Conservation (phyloP, 1,284 basidiomycete genomes). For the Wolfiporia cocos region DNA sequence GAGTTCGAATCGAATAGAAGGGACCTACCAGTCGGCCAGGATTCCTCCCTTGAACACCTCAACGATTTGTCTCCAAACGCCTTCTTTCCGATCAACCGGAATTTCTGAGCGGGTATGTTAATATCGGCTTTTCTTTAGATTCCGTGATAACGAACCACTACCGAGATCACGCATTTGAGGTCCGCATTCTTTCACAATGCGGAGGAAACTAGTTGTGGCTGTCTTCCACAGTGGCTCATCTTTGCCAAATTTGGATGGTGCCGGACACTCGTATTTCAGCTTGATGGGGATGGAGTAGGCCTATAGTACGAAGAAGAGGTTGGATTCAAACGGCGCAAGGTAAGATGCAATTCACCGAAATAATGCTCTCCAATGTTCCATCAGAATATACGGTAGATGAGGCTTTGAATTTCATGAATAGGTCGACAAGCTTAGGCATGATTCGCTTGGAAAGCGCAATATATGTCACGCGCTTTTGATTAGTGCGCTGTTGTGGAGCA, state of each 20-base stretch:
- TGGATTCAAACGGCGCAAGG: neutral
- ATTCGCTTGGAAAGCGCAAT: constrained; percentile 81
- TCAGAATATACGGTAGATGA: constrained; percentile 65
- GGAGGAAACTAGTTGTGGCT: constrained; percentile 68
- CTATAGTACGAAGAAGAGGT: constrained; percentile 31
- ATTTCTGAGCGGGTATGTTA: constrained; percentile 36
- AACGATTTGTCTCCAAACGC: constrained; percentile 83
- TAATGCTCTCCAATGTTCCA: constrained; percentile 77
- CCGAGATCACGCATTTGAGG: constrained; percentile 41
- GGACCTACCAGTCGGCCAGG: constrained; percentile 75
- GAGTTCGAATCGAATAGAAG: too few relatives aligned
- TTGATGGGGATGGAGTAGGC: constrained; percentile 89
- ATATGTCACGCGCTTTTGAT: constrained; percentile 68
- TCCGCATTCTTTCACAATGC: constrained; percentile 61
- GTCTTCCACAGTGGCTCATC: constrained; percentile 91
- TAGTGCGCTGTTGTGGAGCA: constrained; percentile 30
- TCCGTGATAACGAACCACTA: constrained; percentile 26
- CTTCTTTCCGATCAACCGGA: constrained; percentile 56
- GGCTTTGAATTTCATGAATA: constrained; percentile 62
- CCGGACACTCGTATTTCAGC: constrained; percentile 91
- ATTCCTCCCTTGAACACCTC: constrained; percentile 81
- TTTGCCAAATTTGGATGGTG: constrained; percentile 79
- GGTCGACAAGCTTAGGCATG: constrained; percentile 78
- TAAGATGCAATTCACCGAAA: constrained; percentile 55
- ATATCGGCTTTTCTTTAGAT: neutral